Evolutionary conservation across 176 grass and related monocot species (phyloP), one percentile per base, ranked within the genome.

Genomic region (Pharus latifolius): DNA sequence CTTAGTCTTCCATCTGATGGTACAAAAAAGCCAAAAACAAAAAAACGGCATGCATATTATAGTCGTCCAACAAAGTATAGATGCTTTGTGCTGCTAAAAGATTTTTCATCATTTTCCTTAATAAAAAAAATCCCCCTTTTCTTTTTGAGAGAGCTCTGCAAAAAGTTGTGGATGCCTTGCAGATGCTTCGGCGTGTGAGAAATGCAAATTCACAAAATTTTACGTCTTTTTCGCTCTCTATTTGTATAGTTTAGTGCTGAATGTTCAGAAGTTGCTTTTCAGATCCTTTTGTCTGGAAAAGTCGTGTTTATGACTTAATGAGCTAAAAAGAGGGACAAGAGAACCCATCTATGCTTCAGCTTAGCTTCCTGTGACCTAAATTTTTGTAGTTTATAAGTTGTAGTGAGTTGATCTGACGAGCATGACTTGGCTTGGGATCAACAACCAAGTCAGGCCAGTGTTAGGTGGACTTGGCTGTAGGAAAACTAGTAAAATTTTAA

Each of bases 271-370:
- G 29, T 15, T 30, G 42, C 73, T 65, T 77, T 72, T 72, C 49
- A 58, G 67, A 58, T 50, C 41, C 42, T 71, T n/a, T 32, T 72
- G 42, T 7, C 65, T 42, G 24, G 1, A 78, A 84, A 72, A 77
- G 25, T 25, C 33, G 50, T 43, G 50, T 31, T 26, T 72, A 41
- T 32, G 48, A n/a, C n/a, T n/a, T n/a, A 44, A 30, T 41, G 32
- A 28, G 59, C 6, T 22, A 48, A 71, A 73, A 49, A 3, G 18
- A 46, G 13, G 43, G 13, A 49, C 5, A 42, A 42, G 13, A 18
- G 49, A 42, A 11, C 31, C 35, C 15, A 13, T 15, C 6, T 24
- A 44, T 44, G 60, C 16, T 52, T 32, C 26, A 49, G 7, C 6
- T 5, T 32, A 74, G 48, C 31, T 34, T 2, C 33, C 59, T 49